Base-by-base conservation (phyloP, 176 grass and related monocot genomes). In the Typha latifolia region DNA sequence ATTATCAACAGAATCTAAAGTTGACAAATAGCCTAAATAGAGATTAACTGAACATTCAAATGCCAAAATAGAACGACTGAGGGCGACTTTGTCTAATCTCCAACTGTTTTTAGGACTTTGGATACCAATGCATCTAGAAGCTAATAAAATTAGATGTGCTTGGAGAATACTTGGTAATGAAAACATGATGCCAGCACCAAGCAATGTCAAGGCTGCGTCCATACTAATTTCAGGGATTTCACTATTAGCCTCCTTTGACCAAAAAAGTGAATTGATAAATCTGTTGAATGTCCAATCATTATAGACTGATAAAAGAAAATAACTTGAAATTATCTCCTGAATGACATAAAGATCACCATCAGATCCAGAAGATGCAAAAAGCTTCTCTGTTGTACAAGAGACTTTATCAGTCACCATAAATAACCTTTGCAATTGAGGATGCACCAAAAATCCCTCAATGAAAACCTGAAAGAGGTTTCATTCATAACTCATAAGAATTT, bases 221-320 rank as follows among this genome's bases (percentile, higher is more conserved):
- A 48, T 55, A 43, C 37, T 43, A 43, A 43, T 6, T 43, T 43
- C 50, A 23, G 14, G 32, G 12, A 67, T 13, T 26, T 59, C 73
- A 65, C 51, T 22, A n/a, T 67, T 49, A 48, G 43, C 3, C 3
- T 76, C 63, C 5, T 24, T 72, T 6, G 13, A 50, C 51, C 73
- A 48, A 22, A 50, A 56, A 11, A 75, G 50, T 56, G 49, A 76
- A 9, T 76, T 14, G 21, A 76, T 48, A n/a, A 67, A 76, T n/a
- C 32, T 49, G 7, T 59, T 48, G 21, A 66, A 47, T 14, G 27
- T 61, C 73, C 63, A 56, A 4, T 67, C 73, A 48, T 59, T 27
- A 76, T 59, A 23, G 15, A 20, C 20, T 59, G 73, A 59, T 47
- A 67, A 63, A 49, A 76, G 63, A 51, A 67, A 76, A 76, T 67